Percentiles rank a stretch among this genome's conserved stretches.
Conservation (phyloP, 75 land plant species). For the Pinus taeda region DNA sequence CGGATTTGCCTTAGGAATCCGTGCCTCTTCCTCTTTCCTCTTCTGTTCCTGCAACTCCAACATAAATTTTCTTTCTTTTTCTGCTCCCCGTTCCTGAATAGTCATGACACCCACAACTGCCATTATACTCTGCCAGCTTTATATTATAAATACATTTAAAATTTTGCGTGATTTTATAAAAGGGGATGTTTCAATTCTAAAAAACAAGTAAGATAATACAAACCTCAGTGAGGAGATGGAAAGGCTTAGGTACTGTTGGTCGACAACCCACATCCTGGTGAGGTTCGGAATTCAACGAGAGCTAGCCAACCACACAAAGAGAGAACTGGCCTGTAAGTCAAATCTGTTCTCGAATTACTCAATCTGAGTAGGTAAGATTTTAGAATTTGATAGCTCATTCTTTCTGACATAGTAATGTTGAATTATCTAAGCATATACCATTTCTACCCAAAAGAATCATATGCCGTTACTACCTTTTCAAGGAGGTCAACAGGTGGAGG, state of each 20-base stretch:
- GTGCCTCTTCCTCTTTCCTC: constrained; percentile 59
- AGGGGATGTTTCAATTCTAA: background rate
- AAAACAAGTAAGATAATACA: background rate
- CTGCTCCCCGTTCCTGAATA: constrained; percentile 80
- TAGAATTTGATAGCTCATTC: background rate
- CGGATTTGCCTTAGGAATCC: constrained; percentile 84
- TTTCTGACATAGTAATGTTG: too few relatives aligned
- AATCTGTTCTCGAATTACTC: background rate
- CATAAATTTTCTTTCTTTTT: constrained; percentile 63
- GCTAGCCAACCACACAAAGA: constrained; percentile 39
- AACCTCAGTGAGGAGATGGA: constrained; percentile 91
- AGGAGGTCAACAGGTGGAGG: constrained; percentile 48
- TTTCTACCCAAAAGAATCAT: background rate
- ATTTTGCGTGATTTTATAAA: background rate
- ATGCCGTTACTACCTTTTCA: constrained; percentile 57
- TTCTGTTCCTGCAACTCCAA: constrained; percentile 55
- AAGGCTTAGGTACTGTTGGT: constrained; percentile 71
- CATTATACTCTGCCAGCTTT: background rate
- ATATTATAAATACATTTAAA: background rate
- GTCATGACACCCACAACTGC: background rate
- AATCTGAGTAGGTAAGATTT: background rate
- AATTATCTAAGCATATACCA: too few relatives aligned
- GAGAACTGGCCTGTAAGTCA: constrained; percentile 1
- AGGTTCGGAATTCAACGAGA: constrained; percentile 66
- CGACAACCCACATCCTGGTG: constrained; percentile 28